phyloP scores from a whole-genome alignment of 2,329 filamentous ascomycete genomes.

The Neurospora sp. region DNA sequence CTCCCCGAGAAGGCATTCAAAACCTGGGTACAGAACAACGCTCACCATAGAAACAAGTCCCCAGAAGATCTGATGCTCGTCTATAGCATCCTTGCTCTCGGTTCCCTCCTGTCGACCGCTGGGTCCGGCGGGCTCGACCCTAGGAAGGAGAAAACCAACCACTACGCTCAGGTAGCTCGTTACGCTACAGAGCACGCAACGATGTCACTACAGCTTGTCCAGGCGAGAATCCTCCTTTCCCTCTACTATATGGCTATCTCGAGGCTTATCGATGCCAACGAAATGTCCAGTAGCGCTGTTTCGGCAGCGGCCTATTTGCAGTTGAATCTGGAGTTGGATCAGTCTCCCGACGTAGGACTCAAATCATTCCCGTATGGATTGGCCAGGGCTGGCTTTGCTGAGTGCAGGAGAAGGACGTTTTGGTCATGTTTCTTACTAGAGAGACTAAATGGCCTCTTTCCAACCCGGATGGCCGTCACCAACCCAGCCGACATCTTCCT shows the following conservation, averaged over 20 bases:
- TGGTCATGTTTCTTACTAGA: conserved; percentile 66
- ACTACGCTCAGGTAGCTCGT: conserved; percentile 32
- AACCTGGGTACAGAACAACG: conserved; percentile 24
- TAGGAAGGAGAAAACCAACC: conserved; percentile 30
- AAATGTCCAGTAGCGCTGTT: conserved; percentile 53
- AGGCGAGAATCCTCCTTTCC: conserved; percentile 56
- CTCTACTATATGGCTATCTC: conserved; percentile 56
- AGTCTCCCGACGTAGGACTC: conserved; percentile 29
- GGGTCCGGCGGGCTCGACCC: conserved; percentile 27
- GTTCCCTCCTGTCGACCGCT: conserved; percentile 27
- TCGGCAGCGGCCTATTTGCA: conserved; percentile 49
- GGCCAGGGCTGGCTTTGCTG: conserved; percentile 46
- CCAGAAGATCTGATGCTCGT: conserved; percentile 36
- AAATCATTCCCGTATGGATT: conserved; percentile 46
- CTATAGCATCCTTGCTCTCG: conserved; percentile 33
- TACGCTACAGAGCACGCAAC: conserved; percentile 41
- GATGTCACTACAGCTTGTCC: conserved; percentile 54
- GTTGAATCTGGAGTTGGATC: conserved; percentile 52
- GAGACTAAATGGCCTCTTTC: conserved; percentile 51
- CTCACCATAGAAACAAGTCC: conserved; percentile 24
- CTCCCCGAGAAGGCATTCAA: conserved; percentile 31
- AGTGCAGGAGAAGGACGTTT: conserved; percentile 61
- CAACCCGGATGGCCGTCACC: conserved; percentile 43
- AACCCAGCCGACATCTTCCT: conserved; percentile 57
- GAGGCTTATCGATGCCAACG: conserved; percentile 50